A percentile compares a stretch with the other conserved stretches of the same genome.
These are phyloP conservation scores for Plasmodium yoelii DNA, from an alignment of 169 alveolate genomes.

Conservation along the genomic window DNA sequence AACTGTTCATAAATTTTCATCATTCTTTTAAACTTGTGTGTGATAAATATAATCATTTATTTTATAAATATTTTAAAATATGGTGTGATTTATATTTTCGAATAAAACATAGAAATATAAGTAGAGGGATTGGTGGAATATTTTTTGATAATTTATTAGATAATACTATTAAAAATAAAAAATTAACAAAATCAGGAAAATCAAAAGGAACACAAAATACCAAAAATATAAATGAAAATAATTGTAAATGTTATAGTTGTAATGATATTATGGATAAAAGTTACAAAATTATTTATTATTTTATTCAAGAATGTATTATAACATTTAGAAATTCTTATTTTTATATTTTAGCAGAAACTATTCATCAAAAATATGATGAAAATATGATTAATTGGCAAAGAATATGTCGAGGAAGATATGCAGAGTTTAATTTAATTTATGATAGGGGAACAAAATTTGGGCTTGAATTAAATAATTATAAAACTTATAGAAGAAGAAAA, in stretches of 20 bases:
- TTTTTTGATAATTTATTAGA: constrained; percentile 90
- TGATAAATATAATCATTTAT: constrained; percentile 80
- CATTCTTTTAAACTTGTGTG: constrained; percentile 83
- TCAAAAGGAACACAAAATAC: background rate
- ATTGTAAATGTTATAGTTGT: constrained; percentile 67
- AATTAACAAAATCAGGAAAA: constrained; percentile 11
- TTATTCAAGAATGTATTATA: constrained; percentile 73
- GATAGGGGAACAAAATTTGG: constrained; percentile 93
- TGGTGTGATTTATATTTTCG: constrained; percentile 91
- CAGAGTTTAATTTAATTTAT: constrained; percentile 87
- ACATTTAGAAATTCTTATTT: constrained; percentile 79
- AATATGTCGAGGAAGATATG: constrained; percentile 92
- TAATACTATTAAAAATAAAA: constrained; percentile 28
- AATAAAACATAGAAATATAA: constrained; percentile 85
- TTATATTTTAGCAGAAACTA: constrained; percentile 83
- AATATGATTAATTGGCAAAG: constrained; percentile 88
- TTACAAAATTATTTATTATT: constrained; percentile 45
- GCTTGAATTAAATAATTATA: constrained; percentile 71
- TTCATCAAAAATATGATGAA: constrained; percentile 82
- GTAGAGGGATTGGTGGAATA: constrained; percentile 93
- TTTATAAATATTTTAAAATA: constrained; percentile 86
- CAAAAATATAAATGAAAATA: background rate
- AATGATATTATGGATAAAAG: constrained; percentile 69
- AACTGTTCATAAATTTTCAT: constrained; percentile 88
- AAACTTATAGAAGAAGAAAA: constrained; percentile 49